Evolutionary conservation across 2,329 filamentous ascomycete genomes (phyloP), one percentile per base, ranked within the genome.

Genomic region (Neoascochyta sp.): DNA sequence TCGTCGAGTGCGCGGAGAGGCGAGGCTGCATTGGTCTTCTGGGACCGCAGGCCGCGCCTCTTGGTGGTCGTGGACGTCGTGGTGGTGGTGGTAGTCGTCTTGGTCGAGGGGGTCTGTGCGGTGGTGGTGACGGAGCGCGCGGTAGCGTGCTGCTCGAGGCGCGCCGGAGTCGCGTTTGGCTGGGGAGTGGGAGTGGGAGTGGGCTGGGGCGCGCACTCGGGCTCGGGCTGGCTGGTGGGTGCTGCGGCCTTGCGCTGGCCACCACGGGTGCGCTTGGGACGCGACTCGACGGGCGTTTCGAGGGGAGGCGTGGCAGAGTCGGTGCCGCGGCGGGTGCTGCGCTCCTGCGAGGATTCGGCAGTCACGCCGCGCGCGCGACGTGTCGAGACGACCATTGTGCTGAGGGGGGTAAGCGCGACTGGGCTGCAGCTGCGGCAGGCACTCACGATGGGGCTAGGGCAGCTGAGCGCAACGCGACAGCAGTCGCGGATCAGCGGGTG

Each of bases 1-100:
- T 44, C 28, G 9, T 39, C 38, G 7, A 48, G 24, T 9, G 41
- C 39, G 24, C 43, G 45, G 16, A 47, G 34, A 19, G 47, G 47
- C 25, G 43, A 42, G 7, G 30, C 46, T 9, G 36, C 31, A 16
- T 39, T 34, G 7, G 37, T 28, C 19, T 37, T 31, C 9, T 36
- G 34, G 3, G 42, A 45, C 17, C 46, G 35, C 7, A 39, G 35
- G 12, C 43, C 45, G 21, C 45, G 44, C 25, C 41, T 46, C 15
- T 32, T 35, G 3, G 32, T 25, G 19, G 35, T 23, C 13, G 36
- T 38, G 14, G 43, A 32, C 12, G 38, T 26, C 16, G 39, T 35
- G 3, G 43, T 35, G 14, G 32, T 20, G 19, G 23, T 32, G 29
- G 29, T 25, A 19, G 22, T 22, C 17, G 19, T 24, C 1, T 24